Evolutionary conservation across 129 eudicot species (phyloP).

Genomic region (Artemisia annua): DNA sequence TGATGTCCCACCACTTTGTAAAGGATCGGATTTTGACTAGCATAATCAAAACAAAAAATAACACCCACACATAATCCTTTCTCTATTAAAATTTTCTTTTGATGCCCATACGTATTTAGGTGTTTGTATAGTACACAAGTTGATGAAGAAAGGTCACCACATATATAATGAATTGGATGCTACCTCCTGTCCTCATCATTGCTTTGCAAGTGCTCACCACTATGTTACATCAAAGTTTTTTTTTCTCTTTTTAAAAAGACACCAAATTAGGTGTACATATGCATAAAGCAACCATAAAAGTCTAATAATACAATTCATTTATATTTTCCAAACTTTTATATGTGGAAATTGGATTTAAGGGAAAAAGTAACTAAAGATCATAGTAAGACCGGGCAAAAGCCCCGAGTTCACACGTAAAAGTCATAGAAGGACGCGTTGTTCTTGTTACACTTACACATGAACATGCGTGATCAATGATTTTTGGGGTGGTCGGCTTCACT

Average conservation of each 20-base stretch:
- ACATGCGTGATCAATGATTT: too few relatives aligned
- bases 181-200: constrained; percentile 25
- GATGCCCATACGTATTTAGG: constrained; percentile 23
- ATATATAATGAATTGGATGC: constrained; percentile 25
- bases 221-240: constrained; percentile 18
- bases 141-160: constrained; percentile 24
- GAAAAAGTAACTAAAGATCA: too few relatives aligned
- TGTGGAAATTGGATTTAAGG: too few relatives aligned
- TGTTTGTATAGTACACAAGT: constrained; percentile 4
- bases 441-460: too few relatives aligned
- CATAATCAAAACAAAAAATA: constrained; percentile 7
- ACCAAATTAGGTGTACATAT: constrained; percentile 24
- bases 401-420: too few relatives aligned
- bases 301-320: not conserved
- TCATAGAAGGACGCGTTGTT: too few relatives aligned
- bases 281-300: constrained; percentile 3
- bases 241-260: not conserved
- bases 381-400: too few relatives aligned
- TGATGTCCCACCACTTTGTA: constrained; percentile 24
- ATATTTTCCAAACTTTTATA: too few relatives aligned
- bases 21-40: constrained; percentile 10
- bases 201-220: constrained; percentile 32
- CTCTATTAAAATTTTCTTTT: not conserved
- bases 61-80: not conserved
- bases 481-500: too few relatives aligned